Base-by-base conservation (phyloP, 306 rosid genomes). In the Vicia sativa region DNA sequence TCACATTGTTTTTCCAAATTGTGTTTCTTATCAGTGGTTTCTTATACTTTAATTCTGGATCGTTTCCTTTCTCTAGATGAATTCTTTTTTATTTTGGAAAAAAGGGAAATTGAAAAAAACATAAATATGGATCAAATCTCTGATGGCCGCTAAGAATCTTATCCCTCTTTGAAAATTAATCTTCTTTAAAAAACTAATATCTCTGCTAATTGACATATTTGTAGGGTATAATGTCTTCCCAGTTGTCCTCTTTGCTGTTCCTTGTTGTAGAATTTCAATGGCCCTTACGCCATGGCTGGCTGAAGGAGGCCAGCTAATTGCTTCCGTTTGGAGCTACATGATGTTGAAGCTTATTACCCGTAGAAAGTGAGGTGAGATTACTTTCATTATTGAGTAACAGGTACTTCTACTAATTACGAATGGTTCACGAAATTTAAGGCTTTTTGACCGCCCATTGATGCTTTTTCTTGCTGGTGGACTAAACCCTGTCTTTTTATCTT, bases 211-310 rank as follows among this genome's bases (percentile, higher is more conserved):
- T 18, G 34, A 69, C 59, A 67, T 48, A 42, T 80, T 71, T 81
- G 46, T 81, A 95, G 99, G 99, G 97, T 67, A 95, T 95, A 87
- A 95, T 95, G 91, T 80, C 99, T 83, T 48, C 97, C 50, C 97
- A 87, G 43, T 71, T 90, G 62, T 95, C 99, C 35, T 95, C 99
- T 55, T 82, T 95, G 80, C 78, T 95, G 76, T 95, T 95, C 70
- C 99, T 95, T 72, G 87, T 95, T 59, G 99, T 95, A 97, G 99
- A 84, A 81, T 95, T 79, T 95, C 97, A 16, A 95, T 95, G 99
- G 99, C 99, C 77, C 78, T 95, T 70, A 95, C 99, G 7, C 99
- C 99, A 48, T 90, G 92, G 91, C 85, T 95, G 56, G 97, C 96
- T 31, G 97, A 81, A 54, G 99, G 97, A 31, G 99, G 99, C 68